Percentiles rank a stretch among this genome's conserved stretches.
These are phyloP conservation scores for Podaxis sp. DNA, from an alignment of 768 basidiomycete genomes.

Conservation along the genomic window DNA sequence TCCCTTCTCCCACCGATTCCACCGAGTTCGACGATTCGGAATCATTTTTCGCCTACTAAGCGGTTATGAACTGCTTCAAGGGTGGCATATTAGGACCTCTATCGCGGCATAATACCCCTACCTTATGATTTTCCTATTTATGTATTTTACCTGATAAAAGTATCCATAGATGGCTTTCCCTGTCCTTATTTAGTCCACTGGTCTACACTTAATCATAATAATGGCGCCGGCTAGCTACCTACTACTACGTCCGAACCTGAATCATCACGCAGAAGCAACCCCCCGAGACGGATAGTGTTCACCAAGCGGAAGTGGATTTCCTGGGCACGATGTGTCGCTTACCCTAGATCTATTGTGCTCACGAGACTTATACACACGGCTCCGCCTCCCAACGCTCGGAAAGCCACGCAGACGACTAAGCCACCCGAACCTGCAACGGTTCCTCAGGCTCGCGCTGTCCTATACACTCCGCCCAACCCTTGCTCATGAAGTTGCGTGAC, in stretches of 20 bases:
- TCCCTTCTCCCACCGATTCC: slow-evolving; percentile 8
- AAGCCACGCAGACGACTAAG: not conserved
- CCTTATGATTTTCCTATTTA: slow-evolving; percentile 6
- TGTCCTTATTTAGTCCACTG: slow-evolving; percentile 7
- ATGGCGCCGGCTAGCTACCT: slow-evolving; percentile 1
- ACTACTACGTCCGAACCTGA: not conserved
- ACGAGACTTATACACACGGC: not conserved
- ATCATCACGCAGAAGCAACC: not conserved
- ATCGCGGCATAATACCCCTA: slow-evolving; percentile 5
- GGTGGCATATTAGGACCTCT: slow-evolving; percentile 5
- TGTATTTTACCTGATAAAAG: slow-evolving; percentile 8
- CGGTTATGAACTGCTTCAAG: not conserved
- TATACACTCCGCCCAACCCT: not conserved
- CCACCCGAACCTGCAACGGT: not conserved
- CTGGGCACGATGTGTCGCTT: not conserved
- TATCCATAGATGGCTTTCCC: slow-evolving; percentile 4
- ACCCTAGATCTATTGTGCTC: slow-evolving; percentile 2
- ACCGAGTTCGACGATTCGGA: slow-evolving; percentile 14
- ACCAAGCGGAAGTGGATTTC: not conserved
- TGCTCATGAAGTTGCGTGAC: not conserved
- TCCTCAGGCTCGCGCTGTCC: slow-evolving; percentile 1
- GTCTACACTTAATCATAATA: slow-evolving; percentile 11
- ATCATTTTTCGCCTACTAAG: slow-evolving; percentile 15
- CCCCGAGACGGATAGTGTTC: slow-evolving; percentile 8
- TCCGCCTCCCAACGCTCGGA: not conserved